Evolutionary conservation across 2,329 filamentous ascomycete species (phyloP), one percentile per base, ranked within the genome.

Genomic region (Venturia aucupariae): DNA sequence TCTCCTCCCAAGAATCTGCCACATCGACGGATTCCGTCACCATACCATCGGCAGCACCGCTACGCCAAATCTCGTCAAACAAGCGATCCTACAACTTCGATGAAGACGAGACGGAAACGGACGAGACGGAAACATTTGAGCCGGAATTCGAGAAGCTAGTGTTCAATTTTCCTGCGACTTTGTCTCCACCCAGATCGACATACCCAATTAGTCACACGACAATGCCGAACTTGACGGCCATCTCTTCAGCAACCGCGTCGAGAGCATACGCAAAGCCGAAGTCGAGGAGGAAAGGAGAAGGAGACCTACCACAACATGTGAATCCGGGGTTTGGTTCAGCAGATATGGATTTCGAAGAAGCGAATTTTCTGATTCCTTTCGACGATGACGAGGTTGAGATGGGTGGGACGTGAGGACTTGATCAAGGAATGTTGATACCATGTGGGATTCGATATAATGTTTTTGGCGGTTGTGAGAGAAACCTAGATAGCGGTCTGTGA

Each of bases 261-360:
- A 60, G 59, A 30, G 32, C 62, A 22, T 32, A n/a, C 24, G 32
- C 60, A 35, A 42, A 55, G 22, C 54, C 65, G n/a, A 65, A 30
- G 19, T 66, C 41, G 62, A 62, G 15, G 61, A 65, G 61, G 65
- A 66, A 63, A 70, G 71, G n/a, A 66, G 68, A 70, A 65, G 51
- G 72, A 67, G 66, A 73, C 67, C 75, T 75, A 75, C 69, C 75
- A 68, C 76, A 69, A 59, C 71, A 71, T 65, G 76, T 75, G 1
- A 17, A 32, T 19, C 17, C 30, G 4, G 51, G 51, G 5, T 32
- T 57, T 67, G 72, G 72, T 13, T 51, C 46, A 4, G 68, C 75
- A 0, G 76, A 76, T 51, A 65, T 71, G 62, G 87, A 90, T 71
- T 90, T 90, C 72, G 86, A 82, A 65, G 88, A 91, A 65, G 88